Base-by-base conservation (phyloP, 2,329 filamentous ascomycete genomes). In the Paecilomyces sp. region DNA sequence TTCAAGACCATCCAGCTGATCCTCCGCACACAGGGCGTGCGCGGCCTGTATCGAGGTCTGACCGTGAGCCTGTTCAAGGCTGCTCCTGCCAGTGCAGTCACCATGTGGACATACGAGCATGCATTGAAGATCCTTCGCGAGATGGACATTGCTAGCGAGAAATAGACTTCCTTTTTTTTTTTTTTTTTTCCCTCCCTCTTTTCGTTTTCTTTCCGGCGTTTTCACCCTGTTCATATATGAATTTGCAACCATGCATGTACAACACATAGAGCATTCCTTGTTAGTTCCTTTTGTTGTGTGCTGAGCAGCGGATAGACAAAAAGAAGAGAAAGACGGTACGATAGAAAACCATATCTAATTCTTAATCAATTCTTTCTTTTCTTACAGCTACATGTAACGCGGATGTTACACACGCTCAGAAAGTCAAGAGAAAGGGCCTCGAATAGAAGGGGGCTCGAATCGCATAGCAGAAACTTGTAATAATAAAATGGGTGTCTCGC, bases 41-140 rank as follows among this genome's bases (percentile, higher is more conserved):
- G 90, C 58, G 92, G 93, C 0, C 73, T 97, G 67, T 99, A 97
- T 74, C 84, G 92, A 58, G 94, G 94, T 0, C 77, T 99, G 72
- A 88, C 88, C 0, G 92, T 97, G 59, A 93, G 92, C 72, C 77
- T 99, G 70, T 73, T 97, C 66, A 99, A 99, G 80, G 91, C 93
- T 33, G 94, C 93, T 24, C 94, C 94, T n/a, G 87, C 90, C 30
- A 94, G 90, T 73, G 91, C 92, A 6, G 85, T 96, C 33, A 97
- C 92, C 0, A 90, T 97, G 81, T 97, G 92, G 91, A 95, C 91
- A 1, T 97, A 96, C 75, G 92, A 96, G 78, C 81, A 88, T 69
- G 84, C 84, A 18, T 78, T 97, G 77, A 83, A 80, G 56, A 65
- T 85, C 24, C 77, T 93, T 63, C 75, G 78, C 60, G 72, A 75